Base-by-base conservation (phyloP, 306 rosid species). In the Luffa acutangula region DNA sequence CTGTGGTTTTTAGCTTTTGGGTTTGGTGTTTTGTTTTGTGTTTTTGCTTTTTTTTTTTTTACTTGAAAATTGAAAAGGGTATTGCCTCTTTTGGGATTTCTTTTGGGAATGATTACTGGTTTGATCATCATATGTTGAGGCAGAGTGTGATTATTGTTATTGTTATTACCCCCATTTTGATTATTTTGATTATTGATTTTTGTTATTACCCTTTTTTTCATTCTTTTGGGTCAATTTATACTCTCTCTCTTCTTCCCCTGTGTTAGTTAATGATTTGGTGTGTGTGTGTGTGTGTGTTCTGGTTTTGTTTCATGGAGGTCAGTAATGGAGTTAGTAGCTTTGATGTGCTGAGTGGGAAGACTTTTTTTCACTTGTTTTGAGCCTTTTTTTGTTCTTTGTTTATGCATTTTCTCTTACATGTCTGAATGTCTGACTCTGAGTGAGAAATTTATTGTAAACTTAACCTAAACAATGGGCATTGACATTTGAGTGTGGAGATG, bases 241-340 rank as follows among this genome's bases (percentile, higher is more conserved):
- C 37, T 11, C 14, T 21, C 10, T 45, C n/a, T 20, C 1, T 10
- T 42, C 76, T 70, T 11, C 37, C 39, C n/a, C 31, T n/a, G 51
- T 20, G 34, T 20, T 42, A 34, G 34, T 43, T 49, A 45, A 20
- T 73, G 77, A 49, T 73, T 73, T 73, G 75, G 31, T 56, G 31
- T 56, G 31, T 25, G 9, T 56, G 31, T 56, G 9, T 12, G 7
- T 73, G 17, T 49, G 10, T 8, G 18, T 17, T 74, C 17, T 74
- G 46, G 33, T 33, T 25, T 73, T 11, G 25, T 17, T 34, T 73
- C 43, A 25, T 49, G 37, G 45, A 73, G 77, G 77, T 13, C 14
- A 70, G 76, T 20, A 4, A 43, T 43, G 76, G 76, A 70, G 76
- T 71, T 71, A 13, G 77, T 73, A 74, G 78, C 46, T 74, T 31